These are phyloP conservation scores for Takakia lepidozioides DNA, from an alignment of 225 moss, liverwort and hornwort genomes.

Conservation along the genomic window DNA sequence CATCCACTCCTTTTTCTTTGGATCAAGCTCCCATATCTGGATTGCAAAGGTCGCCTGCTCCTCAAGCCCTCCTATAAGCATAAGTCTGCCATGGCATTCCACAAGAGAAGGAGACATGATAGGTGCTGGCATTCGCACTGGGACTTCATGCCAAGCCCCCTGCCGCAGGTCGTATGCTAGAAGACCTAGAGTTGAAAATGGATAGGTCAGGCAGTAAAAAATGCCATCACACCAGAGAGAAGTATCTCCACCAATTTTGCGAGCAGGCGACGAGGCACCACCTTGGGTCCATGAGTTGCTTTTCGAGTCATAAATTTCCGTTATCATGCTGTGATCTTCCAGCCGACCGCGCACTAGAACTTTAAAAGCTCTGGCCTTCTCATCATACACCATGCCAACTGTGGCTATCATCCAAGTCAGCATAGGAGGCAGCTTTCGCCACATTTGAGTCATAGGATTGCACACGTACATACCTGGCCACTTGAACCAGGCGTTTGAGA, in stretches of 20 bases:
- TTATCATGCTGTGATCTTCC: conserved; percentile 43
- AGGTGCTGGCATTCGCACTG: conserved; percentile 34
- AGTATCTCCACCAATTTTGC: conserved; percentile 28
- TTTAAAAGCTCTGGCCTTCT: conserved; percentile 15
- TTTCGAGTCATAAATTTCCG: conserved; percentile 43
- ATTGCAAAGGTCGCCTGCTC: conserved; percentile 16
- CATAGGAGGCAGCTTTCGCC: conserved; percentile 31
- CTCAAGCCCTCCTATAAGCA: conserved; percentile 26
- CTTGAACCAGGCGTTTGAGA: conserved; percentile 37
- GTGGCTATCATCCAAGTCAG: conserved; percentile 42
- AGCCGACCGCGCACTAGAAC: conserved; percentile 36
- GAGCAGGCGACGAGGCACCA: conserved; percentile 17
- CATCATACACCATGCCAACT: conserved; percentile 34
- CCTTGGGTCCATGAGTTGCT: conserved; percentile 16
- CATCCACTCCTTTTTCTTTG: conserved; percentile 10
- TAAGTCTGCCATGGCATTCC: conserved; percentile 11
- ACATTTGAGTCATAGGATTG: conserved; percentile 31
- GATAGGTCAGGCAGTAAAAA: conserved; percentile 49
- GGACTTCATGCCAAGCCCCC: conserved; percentile 30
- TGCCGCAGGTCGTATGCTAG: conserved; percentile 28
- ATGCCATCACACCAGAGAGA: conserved; percentile 25
- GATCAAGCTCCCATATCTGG: conserved; percentile 38
- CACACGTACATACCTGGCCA: conserved; percentile 38
- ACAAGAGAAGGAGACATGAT: conserved; percentile 46
- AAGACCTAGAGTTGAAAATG: conserved; percentile 37